Conservation (phyloP, 352 stramenopile genomes). For the Phytophthora parvispora region DNA sequence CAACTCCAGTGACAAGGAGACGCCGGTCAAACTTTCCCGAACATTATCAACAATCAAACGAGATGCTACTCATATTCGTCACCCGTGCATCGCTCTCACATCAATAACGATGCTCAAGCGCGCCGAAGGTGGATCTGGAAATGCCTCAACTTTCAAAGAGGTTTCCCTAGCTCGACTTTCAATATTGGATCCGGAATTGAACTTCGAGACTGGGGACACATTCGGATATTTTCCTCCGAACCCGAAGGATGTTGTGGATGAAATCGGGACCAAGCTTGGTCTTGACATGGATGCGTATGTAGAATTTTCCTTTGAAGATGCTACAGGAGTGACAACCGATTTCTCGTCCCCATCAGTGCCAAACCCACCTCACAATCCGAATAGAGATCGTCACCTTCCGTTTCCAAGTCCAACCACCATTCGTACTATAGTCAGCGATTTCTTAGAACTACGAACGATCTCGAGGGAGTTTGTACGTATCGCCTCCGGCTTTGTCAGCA, state of each 20-base stretch:
- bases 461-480: constrained; percentile 70
- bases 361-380: not conserved
- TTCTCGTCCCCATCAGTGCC: not conserved
- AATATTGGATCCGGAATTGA: constrained; percentile 56
- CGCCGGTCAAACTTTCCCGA: not conserved
- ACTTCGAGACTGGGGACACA: constrained; percentile 90
- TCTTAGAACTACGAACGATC: constrained; percentile 89
- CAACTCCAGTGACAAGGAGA: not conserved
- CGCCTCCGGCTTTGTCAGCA: constrained; percentile 56
- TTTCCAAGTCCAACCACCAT: constrained; percentile 95
- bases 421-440: constrained; percentile 89
- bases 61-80: constrained; percentile 9
- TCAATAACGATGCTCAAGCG: constrained; percentile 10
- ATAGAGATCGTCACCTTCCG: constrained; percentile 49
- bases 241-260: constrained; percentile 62
- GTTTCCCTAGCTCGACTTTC: constrained; percentile 60
- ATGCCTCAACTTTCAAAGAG: constrained; percentile 10
- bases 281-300: constrained; percentile 91
- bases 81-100: constrained; percentile 11
- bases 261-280: constrained; percentile 68
- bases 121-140: not conserved
- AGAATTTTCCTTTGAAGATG: constrained; percentile 51
- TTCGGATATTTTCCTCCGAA: constrained; percentile 89
- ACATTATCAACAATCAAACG: not conserved
- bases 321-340: not conserved